phyloP scores from a whole-genome alignment of 2,329 filamentous ascomycete species.

The Xylariaceae sp. region DNA sequence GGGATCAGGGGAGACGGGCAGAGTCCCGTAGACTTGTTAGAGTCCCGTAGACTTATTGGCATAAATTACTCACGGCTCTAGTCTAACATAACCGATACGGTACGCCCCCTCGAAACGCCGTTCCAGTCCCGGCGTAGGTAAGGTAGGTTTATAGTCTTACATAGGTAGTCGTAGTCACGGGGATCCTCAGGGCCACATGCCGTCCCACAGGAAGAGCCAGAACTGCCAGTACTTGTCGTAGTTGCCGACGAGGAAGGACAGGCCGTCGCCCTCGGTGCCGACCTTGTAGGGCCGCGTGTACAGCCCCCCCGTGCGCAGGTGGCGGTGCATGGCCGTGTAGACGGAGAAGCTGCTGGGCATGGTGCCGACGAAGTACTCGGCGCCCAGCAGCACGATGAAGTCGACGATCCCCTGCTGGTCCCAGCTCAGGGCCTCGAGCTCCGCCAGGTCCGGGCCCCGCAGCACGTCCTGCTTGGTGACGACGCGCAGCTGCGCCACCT shows the following conservation, averaged over 20 bases:
- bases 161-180: no score
- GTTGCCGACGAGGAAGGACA: slow-evolving; percentile 35
- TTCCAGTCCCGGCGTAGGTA: no score
- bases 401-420: slow-evolving; percentile 38
- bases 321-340: slow-evolving; percentile 37
- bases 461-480: slow-evolving; percentile 32
- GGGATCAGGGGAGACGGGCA: no score
- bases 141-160: no score
- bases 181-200: slow-evolving; percentile 34
- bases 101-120: no score
- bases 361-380: slow-evolving; percentile 34
- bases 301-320: slow-evolving; percentile 31
- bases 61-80: no score
- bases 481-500: slow-evolving; percentile 26
- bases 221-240: slow-evolving; percentile 39
- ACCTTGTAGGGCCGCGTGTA: slow-evolving; percentile 36
- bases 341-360: slow-evolving; percentile 42
- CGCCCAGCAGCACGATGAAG: slow-evolving; percentile 31
- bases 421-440: slow-evolving; percentile 31
- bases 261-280: slow-evolving; percentile 33
- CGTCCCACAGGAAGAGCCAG: slow-evolving; percentile 42
- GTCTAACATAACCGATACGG: no score
- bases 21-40: no score
- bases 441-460: slow-evolving; percentile 21
- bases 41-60: no score